Evolutionary conservation across 441 rosid species (phyloP).

Genomic region (Adansonia gregorii): DNA sequence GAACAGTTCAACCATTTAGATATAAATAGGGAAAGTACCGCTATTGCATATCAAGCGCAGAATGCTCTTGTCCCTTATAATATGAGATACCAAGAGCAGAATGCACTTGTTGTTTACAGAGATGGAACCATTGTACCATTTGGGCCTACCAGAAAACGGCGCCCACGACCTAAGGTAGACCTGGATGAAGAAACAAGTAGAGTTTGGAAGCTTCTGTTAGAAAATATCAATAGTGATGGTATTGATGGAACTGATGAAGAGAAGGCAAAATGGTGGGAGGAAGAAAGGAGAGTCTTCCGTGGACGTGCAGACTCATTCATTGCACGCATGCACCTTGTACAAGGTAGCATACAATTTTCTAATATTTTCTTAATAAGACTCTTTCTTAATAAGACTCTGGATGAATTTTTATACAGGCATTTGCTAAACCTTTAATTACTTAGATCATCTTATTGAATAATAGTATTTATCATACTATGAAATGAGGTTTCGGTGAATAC

Average conservation of each 20-base stretch:
- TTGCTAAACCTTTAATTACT: slow-evolving; percentile 3
- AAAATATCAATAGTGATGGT: slow-evolving; percentile 58
- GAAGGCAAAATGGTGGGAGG: slow-evolving; percentile 64
- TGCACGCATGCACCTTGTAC: slow-evolving; percentile 78
- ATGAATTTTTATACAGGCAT: slow-evolving; percentile 17
- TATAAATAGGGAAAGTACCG: slow-evolving; percentile 47
- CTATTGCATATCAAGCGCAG: slow-evolving; percentile 36
- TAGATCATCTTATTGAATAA: slow-evolving; percentile 5
- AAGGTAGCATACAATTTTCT: slow-evolving; percentile 46
- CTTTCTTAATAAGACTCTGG: not conserved
- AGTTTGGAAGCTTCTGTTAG: slow-evolving; percentile 69
- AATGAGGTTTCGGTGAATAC: slow-evolving; percentile 7
- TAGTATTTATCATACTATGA: slow-evolving; percentile 1
- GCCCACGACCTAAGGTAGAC: slow-evolving; percentile 58
- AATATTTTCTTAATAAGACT: slow-evolving; percentile 11
- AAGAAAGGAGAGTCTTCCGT: slow-evolving; percentile 59
- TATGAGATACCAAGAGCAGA: slow-evolving; percentile 37
- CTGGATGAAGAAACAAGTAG: slow-evolving; percentile 63
- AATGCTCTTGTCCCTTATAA: slow-evolving; percentile 58
- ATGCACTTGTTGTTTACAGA: slow-evolving; percentile 48
- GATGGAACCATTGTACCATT: slow-evolving; percentile 56
- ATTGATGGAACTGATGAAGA: slow-evolving; percentile 65
- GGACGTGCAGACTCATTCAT: slow-evolving; percentile 72
- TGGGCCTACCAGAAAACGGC: slow-evolving; percentile 42
- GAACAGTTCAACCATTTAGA: slow-evolving; percentile 45